Evolutionary conservation across 352 stramenopile genomes (phyloP).

Genomic region (Pythium apleroticum): DNA sequence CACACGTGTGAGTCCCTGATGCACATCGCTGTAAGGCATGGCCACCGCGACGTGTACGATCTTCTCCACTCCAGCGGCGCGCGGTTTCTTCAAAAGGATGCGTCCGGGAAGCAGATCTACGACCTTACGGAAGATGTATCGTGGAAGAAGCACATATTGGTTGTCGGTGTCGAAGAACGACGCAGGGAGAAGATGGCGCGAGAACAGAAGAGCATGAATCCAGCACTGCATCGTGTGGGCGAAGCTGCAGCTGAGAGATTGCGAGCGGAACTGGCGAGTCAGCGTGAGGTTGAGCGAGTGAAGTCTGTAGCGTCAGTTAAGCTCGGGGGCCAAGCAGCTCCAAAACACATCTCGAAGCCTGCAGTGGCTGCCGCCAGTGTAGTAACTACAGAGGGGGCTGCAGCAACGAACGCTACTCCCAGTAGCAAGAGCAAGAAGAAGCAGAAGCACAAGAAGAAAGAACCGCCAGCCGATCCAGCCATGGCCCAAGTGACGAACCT

Average conservation of each 20-base stretch:
- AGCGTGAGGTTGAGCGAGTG: background rate
- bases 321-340: no score
- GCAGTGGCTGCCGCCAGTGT: no score
- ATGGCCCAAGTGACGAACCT: background rate
- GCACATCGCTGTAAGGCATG: conserved; percentile 16
- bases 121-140: background rate
- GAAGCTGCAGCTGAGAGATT: background rate
- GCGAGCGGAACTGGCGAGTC: background rate
- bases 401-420: background rate
- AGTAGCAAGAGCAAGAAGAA: conserved; percentile 28
- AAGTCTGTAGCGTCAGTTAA: no score
- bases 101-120: background rate
- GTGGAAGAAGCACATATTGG: conserved; percentile 3
- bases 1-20: conserved; percentile 12
- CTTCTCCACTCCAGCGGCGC: background rate
- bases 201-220: background rate
- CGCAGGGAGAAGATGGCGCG: background rate
- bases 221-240: background rate
- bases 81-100: background rate
- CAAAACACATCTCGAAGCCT: background rate
- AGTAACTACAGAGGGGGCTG: no score
- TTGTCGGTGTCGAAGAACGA: background rate
- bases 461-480: background rate
- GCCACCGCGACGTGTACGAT: conserved; percentile 10
- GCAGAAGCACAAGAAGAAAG: conserved; percentile 28